Evolutionary conservation across 371 early-diverging fungal species (phyloP).

Genomic region (Mucor piriformis): DNA sequence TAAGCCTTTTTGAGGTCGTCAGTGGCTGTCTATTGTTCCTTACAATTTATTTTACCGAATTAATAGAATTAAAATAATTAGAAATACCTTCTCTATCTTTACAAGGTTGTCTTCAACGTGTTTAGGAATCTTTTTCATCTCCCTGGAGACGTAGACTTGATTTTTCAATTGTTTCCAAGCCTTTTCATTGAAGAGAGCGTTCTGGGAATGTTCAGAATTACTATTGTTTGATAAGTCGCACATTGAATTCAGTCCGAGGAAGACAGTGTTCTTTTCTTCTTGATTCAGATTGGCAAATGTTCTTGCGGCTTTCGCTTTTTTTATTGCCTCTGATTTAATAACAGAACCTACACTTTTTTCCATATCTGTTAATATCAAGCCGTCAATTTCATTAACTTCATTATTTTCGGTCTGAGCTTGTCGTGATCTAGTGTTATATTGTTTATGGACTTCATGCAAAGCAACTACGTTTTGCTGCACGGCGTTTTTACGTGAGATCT

Average conservation of each 20-base stretch:
- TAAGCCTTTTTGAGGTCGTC: neutral
- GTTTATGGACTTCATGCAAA: too few relatives aligned
- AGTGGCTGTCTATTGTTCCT: neutral
- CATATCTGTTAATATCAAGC: too few relatives aligned
- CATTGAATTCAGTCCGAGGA: conserved; percentile 7
- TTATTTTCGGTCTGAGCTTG: too few relatives aligned
- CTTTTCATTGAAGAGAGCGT: neutral
- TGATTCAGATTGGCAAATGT: conserved; percentile 1
- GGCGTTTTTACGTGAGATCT: too few relatives aligned
- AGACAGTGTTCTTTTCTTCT: conserved; percentile 3
- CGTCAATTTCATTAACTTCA: too few relatives aligned
- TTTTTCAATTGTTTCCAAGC: neutral
- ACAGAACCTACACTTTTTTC: conserved; percentile 5
- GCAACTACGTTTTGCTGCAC: too few relatives aligned
- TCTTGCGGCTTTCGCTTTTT: conserved; percentile 1
- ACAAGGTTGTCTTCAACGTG: neutral
- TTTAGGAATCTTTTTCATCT: conserved; percentile 1
- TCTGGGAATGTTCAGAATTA: neutral
- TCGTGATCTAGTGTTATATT: too few relatives aligned
- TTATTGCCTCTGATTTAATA: too few relatives aligned
- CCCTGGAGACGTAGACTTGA: neutral
- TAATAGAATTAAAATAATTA: neutral
- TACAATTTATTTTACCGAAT: too few relatives aligned
- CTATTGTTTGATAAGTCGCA: conserved; percentile 2
- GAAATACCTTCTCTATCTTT: neutral